Conservation (phyloP, 2,329 filamentous ascomycete genomes). For the Calcarisporium arbuscula region DNA sequence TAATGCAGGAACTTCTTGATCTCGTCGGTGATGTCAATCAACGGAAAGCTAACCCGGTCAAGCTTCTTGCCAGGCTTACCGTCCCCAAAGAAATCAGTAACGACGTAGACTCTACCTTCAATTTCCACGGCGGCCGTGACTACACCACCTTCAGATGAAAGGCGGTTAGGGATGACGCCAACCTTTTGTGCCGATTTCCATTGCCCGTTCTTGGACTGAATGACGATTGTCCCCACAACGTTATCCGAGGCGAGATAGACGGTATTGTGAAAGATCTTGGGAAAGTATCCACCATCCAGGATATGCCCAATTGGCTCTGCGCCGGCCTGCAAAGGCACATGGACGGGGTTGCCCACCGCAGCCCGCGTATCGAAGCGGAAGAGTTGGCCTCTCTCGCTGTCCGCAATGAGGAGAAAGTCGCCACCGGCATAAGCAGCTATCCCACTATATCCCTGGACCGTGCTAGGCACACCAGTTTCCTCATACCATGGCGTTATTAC, state of each 20-base stretch:
- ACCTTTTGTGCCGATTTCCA: conserved; percentile 30
- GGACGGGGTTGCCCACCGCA: background rate
- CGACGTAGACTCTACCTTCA: too few relatives aligned
- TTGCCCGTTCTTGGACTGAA: conserved; percentile 25
- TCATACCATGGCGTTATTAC: conserved; percentile 25
- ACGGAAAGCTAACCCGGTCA: too few relatives aligned
- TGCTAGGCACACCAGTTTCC: conserved; percentile 19
- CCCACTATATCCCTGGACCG: conserved; percentile 6
- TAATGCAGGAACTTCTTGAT: too few relatives aligned
- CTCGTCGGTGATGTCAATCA: too few relatives aligned
- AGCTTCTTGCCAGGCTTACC: too few relatives aligned
- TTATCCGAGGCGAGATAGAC: conserved; percentile 27
- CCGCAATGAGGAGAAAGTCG: conserved; percentile 23
- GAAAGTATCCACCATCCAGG: conserved; percentile 26
- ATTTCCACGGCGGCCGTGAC: too few relatives aligned
- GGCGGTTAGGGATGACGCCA: conserved; percentile 24
- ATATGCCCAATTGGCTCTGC: background rate
- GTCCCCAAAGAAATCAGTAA: too few relatives aligned
- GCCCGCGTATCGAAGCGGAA: conserved; percentile 25
- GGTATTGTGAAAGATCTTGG: conserved; percentile 23
- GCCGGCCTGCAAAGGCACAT: background rate
- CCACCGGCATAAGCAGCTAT: background rate
- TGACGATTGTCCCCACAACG: conserved; percentile 25
- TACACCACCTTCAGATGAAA: too few relatives aligned
- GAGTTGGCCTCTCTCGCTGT: conserved; percentile 24